These are phyloP conservation scores for Thielaviopsis cerberus DNA, from an alignment of 2,329 filamentous ascomycete genomes.

Conservation along the genomic window DNA sequence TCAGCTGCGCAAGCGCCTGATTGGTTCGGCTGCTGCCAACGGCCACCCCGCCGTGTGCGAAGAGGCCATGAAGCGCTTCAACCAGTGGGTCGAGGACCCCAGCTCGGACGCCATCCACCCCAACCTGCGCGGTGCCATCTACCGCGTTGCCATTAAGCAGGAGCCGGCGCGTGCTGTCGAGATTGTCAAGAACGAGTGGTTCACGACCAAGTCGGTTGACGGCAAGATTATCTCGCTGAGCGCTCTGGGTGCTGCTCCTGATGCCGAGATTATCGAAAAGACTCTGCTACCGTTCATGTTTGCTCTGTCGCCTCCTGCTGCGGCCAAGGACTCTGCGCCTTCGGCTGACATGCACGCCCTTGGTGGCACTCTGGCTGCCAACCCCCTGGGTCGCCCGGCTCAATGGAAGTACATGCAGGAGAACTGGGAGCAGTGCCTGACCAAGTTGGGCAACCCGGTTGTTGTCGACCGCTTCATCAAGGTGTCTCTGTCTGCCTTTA, in stretches of 20 bases:
- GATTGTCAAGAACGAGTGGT: conserved; percentile 69
- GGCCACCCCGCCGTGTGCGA: conserved; percentile 56
- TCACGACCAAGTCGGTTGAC: conserved; percentile 65
- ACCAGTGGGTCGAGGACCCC: conserved; percentile 54
- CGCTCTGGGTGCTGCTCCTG: conserved; percentile 56
- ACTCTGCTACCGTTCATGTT: conserved; percentile 64
- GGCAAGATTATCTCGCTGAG: conserved; percentile 73
- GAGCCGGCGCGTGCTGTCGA: conserved; percentile 53
- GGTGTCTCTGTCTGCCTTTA: conserved; percentile 59
- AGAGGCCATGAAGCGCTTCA: conserved; percentile 63
- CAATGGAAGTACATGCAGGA: conserved; percentile 76
- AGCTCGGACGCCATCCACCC: conserved; percentile 56
- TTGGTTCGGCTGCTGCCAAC: conserved; percentile 54
- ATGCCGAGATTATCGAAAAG: conserved; percentile 44
- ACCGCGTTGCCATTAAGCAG: conserved; percentile 53
- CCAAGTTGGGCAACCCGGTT: conserved; percentile 64
- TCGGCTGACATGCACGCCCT: conserved; percentile 77
- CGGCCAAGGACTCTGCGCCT: conserved; percentile 45
- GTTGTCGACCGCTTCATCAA: conserved; percentile 79
- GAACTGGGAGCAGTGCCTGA: conserved; percentile 58
- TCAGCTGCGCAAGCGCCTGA: conserved; percentile 65
- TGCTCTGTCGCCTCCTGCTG: conserved; percentile 35
- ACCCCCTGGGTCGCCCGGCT: conserved; percentile 50
- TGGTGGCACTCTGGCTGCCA: conserved; percentile 51
- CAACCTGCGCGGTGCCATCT: conserved; percentile 63